Evolutionary conservation across 2,329 filamentous ascomycete genomes (phyloP).

Genomic region (Colletotrichum siamense): DNA sequence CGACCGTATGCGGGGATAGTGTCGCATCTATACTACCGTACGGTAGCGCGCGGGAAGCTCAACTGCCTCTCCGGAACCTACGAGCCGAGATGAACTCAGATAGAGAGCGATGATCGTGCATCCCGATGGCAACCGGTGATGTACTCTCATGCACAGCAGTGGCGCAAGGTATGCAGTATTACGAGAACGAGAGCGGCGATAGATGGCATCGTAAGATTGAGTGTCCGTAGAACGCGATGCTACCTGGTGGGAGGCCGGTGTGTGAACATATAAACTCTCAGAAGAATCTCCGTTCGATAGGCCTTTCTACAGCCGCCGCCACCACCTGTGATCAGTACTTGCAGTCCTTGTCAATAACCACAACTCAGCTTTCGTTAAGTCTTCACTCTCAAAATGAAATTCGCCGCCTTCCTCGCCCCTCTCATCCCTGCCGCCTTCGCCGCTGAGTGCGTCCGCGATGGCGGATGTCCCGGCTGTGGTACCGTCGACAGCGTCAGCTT

Average conservation of each 20-base stretch:
- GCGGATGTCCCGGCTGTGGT: background rate
- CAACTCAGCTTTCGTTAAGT: background rate
- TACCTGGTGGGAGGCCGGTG: background rate
- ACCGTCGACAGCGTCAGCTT: background rate
- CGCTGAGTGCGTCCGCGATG: background rate
- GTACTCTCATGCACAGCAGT: background rate
- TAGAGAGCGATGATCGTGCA: background rate
- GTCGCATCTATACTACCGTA: background rate
- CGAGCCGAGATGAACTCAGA: background rate
- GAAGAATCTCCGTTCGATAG: background rate
- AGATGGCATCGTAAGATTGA: background rate
- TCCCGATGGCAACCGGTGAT: background rate
- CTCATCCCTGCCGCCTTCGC: background rate
- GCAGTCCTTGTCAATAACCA: background rate
- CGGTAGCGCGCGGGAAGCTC: background rate
- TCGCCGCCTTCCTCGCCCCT: background rate
- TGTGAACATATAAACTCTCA: background rate
- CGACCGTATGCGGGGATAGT: background rate
- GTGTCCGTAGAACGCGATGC: background rate
- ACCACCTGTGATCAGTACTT: background rate
- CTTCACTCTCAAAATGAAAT: background rate
- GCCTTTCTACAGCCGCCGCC: background rate
- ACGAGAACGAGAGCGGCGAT: background rate
- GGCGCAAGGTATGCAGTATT: background rate
- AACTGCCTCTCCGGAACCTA: background rate